Evolutionary conservation across 2,329 filamentous ascomycete species (phyloP).

Genomic region (Calonectria hawksworthii): DNA sequence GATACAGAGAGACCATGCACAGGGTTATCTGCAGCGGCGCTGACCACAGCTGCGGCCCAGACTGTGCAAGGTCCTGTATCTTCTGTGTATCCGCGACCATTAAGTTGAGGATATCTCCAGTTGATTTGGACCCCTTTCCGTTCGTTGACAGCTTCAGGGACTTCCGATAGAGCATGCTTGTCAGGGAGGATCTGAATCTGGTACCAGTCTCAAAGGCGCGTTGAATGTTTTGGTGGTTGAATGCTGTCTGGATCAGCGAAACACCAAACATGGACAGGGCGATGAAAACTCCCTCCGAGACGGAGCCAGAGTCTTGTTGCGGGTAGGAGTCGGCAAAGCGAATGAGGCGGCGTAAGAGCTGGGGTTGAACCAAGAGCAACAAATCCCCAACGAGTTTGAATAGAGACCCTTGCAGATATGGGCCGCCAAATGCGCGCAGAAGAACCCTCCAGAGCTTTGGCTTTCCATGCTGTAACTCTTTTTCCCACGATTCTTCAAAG

Average conservation of each 20-base stretch:
- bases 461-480: background rate
- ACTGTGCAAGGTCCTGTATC: background rate
- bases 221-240: slow-evolving; percentile 9
- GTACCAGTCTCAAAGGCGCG: background rate
- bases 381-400: slow-evolving; percentile 6
- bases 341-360: slow-evolving; percentile 4
- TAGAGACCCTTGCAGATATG: background rate
- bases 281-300: background rate
- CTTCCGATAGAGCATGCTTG: background rate
- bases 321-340: background rate
- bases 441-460: background rate
- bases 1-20: slow-evolving; percentile 3
- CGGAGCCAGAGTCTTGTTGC: background rate
- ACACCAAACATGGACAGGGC: slow-evolving; percentile 14
- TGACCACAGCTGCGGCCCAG: background rate
- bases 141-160: slow-evolving; percentile 3
- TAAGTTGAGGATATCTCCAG: slow-evolving; percentile 9
- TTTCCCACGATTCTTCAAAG: background rate
- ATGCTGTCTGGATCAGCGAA: background rate
- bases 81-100: background rate
- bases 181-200: background rate
- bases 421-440: background rate
- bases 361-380: background rate
- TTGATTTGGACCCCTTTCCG: background rate
- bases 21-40: slow-evolving; percentile 8